Percentiles rank a stretch among this genome's conserved stretches.
Conservation (phyloP, 495 filamentous ascomycete genomes). For the Daldinia grandis region DNA sequence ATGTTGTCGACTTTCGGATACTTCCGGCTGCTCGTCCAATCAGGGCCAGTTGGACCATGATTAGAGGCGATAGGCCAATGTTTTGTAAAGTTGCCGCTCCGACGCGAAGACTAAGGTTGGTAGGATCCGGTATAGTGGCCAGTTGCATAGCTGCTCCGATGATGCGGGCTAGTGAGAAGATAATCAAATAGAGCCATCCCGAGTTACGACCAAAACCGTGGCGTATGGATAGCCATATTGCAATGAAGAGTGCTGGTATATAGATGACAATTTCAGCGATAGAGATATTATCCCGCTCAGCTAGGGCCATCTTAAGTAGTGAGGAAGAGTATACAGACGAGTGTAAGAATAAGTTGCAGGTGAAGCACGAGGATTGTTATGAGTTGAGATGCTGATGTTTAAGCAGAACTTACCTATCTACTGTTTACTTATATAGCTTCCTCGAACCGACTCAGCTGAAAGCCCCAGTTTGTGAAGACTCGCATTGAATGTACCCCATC, state of each 20-base stretch:
- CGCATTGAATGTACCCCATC: neutral
- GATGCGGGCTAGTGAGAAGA: constrained; percentile 49
- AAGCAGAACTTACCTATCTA: neutral
- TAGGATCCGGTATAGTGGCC: constrained; percentile 47
- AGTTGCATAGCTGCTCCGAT: constrained; percentile 47
- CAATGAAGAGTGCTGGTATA: constrained; percentile 38
- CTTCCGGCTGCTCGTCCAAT: constrained; percentile 43
- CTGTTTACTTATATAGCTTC: neutral
- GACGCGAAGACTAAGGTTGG: constrained; percentile 40
- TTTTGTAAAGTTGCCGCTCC: constrained; percentile 44
- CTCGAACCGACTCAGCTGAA: neutral
- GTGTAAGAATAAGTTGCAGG: neutral
- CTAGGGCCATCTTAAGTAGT: constrained; percentile 36
- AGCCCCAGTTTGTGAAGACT: neutral
- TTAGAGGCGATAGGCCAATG: constrained; percentile 48
- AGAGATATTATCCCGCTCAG: constrained; percentile 44
- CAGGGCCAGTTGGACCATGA: constrained; percentile 44
- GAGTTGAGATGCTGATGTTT: neutral
- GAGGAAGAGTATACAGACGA: neutral
- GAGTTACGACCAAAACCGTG: constrained; percentile 48
- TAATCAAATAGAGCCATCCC: constrained; percentile 47
- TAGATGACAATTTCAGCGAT: constrained; percentile 49
- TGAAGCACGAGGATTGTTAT: neutral
- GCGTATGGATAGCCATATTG: constrained; percentile 41
- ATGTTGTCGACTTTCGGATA: constrained; percentile 19